Base-by-base conservation (phyloP, 306 rosid species). In the Oxytropis ochrocephala region DNA sequence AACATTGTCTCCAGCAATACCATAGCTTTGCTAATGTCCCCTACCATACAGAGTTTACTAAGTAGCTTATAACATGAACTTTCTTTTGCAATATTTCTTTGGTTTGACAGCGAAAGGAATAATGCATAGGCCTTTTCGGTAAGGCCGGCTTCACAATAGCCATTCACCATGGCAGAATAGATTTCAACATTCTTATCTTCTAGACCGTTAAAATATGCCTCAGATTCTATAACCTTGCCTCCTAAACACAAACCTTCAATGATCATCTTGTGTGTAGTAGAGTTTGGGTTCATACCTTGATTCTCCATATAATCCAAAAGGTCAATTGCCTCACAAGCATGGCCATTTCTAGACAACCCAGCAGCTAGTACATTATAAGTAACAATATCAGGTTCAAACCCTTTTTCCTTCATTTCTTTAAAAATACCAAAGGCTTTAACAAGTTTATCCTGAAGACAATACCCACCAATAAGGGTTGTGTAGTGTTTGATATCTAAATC, bases 391-490 rank as follows among this genome's bases (percentile, higher is more conserved):
- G 98, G 96, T 78, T 81, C 73, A 18, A 87, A 49, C 57, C 91
- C 92, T 9, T 64, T 81, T 43, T 73, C 82, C 64, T 52, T 79
- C 92, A 89, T 83, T 80, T 84, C 85, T 46, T 84, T 46, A 61
- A 86, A 79, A 70, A 85, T 19, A 19, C 65, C 51, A 24, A 46
- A 21, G 14, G 89, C 92, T 75, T 70, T 63, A 54, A 4, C 11
- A 13, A 81, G 57, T 54, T 81, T 78, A 53, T 86, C 89, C 43
- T 72, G 65, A 51, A 76, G 71, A 73, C 70, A 86, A 53, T 78
- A 84, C 49, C 98, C 98, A 41, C 73, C 75, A 17, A 92, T 87
- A 59, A 92, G 61, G 5, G 98, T 92, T 7, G 96, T 92, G 77
- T 86, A 89, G 73, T 89, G 98, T 69, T 84, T 76, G 60, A 85